phyloP scores from a whole-genome alignment of 257 asterid species.

The Agastache rugosa region DNA sequence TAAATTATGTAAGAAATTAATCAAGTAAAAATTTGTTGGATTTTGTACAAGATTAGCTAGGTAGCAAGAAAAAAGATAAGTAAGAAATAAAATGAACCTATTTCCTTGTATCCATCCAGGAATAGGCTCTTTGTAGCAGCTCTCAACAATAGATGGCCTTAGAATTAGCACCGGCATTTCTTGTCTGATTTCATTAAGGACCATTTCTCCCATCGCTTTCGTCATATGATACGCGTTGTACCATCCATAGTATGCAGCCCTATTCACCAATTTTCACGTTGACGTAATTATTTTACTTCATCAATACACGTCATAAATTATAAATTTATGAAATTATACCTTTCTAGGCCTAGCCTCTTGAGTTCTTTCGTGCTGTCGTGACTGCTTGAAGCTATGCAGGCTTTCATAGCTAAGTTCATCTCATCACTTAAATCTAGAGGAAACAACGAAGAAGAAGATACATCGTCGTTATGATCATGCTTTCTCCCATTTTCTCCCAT shows the following conservation, averaged over 20 bases:
- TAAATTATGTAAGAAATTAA: not conserved
- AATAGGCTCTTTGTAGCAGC: conserved; percentile 45
- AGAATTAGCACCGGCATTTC: conserved; percentile 44
- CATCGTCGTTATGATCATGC: not conserved
- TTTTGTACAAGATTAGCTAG: too few relatives aligned
- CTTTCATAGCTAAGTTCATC: conserved; percentile 37
- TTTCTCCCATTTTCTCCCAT: conserved; percentile 43
- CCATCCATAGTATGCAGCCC: conserved; percentile 49
- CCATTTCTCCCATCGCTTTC: conserved; percentile 60
- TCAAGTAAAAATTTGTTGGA: not conserved
- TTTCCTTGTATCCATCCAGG: conserved; percentile 62
- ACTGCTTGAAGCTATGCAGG: conserved; percentile 13
- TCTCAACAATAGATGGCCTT: conserved; percentile 45
- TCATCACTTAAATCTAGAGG: conserved; percentile 40
- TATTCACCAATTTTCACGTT: not conserved
- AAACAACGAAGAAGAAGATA: conserved; percentile 2
- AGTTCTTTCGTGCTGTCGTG: conserved; percentile 26
- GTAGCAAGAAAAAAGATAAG: not conserved
- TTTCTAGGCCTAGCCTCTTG: conserved; percentile 45
- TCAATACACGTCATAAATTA: too few relatives aligned
- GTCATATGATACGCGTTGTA: conserved; percentile 46
- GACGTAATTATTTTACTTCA: too few relatives aligned
- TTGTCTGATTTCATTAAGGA: conserved; percentile 39
- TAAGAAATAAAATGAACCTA: conserved; percentile 27
- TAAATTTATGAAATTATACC: too few relatives aligned